Evolutionary conservation across 768 basidiomycete species (phyloP).

Genomic region (Coprinopsis sp.): DNA sequence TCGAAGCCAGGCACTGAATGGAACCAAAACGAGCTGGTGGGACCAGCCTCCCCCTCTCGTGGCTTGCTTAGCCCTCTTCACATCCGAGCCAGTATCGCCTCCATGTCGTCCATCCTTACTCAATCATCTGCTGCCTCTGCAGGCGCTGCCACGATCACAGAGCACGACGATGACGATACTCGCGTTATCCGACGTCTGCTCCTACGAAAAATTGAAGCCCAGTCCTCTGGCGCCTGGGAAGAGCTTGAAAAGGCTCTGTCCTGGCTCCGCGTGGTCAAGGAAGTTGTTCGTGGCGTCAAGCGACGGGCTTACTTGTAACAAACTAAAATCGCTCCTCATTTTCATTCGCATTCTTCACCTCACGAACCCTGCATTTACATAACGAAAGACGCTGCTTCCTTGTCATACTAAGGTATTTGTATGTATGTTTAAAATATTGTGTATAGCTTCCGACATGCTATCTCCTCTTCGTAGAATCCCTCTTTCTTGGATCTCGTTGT

Average conservation of each 20-base stretch:
- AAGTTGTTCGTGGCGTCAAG: constrained; percentile 55
- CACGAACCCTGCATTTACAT: no score
- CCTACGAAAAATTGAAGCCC: constrained; percentile 58
- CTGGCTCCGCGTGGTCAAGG: constrained; percentile 65
- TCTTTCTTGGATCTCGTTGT: no score
- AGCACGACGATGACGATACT: constrained; percentile 61
- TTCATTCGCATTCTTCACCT: no score
- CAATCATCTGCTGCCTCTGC: constrained; percentile 47
- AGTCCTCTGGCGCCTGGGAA: constrained; percentile 49
- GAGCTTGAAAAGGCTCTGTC: constrained; percentile 55
- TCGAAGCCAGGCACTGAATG: constrained; percentile 18
- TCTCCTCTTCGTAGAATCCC: no score
- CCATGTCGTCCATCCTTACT: constrained; percentile 36
- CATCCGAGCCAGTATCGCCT: constrained; percentile 35
- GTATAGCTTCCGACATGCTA: no score
- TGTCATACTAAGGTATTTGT: no score
- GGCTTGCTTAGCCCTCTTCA: constrained; percentile 28
- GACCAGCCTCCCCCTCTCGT: constrained; percentile 20
- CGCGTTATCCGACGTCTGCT: constrained; percentile 59
- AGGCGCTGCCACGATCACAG: constrained; percentile 44
- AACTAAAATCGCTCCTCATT: not conserved
- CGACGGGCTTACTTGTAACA: constrained; percentile 40
- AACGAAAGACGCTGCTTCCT: no score
- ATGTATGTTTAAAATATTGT: no score
- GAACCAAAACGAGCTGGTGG: constrained; percentile 17